Percentiles rank a stretch among this genome's conserved stretches.
phyloP scores from a whole-genome alignment of 2,329 filamentous ascomycete genomes.

The Pestalotiopsis sp. region DNA sequence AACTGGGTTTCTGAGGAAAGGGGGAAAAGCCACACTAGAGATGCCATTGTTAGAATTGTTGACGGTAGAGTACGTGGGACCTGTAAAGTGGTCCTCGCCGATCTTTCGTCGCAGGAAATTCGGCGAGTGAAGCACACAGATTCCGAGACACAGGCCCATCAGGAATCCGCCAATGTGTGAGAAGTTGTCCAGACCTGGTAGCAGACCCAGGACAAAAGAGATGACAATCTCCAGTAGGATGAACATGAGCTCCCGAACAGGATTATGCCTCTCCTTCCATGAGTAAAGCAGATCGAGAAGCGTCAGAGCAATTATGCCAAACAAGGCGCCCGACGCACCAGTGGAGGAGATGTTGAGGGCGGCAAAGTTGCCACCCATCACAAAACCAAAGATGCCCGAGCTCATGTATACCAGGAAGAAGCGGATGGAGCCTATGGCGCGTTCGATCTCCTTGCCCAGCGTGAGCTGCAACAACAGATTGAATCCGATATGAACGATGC shows the following conservation, averaged over 20 bases:
- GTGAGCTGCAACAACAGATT: slow-evolving; percentile 92
- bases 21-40: slow-evolving; percentile 49
- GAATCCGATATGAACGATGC: slow-evolving; percentile 92
- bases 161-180: slow-evolving; percentile 95
- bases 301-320: slow-evolving; percentile 87
- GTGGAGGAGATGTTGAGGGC: slow-evolving; percentile 80
- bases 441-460: slow-evolving; percentile 90
- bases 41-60: slow-evolving; percentile 44
- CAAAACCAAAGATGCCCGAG: slow-evolving; percentile 92
- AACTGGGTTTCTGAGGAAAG: slow-evolving; percentile 64
- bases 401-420: slow-evolving; percentile 90
- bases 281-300: slow-evolving; percentile 91
- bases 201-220: slow-evolving; percentile 86
- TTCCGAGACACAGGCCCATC: slow-evolving; percentile 85
- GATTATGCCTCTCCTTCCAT: slow-evolving; percentile 78
- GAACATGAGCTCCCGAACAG: slow-evolving; percentile 84
- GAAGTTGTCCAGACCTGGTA: slow-evolving; percentile 96
- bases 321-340: slow-evolving; percentile 87
- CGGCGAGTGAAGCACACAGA: slow-evolving; percentile 88
- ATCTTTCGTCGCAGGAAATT: slow-evolving; percentile 76
- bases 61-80: slow-evolving; percentile 72
- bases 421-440: slow-evolving; percentile 82
- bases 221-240: slow-evolving; percentile 85
- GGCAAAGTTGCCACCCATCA: slow-evolving; percentile 92
- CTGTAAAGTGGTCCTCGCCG: slow-evolving; percentile 56